Evolutionary conservation across 2,329 filamentous ascomycete species (phyloP).

Genomic region (Aspergillus candidus): DNA sequence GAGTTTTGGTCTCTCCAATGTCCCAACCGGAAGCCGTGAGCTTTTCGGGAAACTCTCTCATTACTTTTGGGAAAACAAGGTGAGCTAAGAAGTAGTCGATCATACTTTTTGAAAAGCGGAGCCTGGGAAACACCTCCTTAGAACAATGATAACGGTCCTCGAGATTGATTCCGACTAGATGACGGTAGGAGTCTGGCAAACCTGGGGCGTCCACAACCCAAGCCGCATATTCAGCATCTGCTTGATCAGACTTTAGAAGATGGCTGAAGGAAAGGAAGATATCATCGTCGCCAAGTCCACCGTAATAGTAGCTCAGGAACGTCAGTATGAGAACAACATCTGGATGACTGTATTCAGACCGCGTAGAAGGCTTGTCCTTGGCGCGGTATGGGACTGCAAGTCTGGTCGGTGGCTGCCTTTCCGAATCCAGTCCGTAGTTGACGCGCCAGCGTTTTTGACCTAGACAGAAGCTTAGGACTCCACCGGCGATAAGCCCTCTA

Average conservation of each 20-base stretch:
- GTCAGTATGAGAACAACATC: constrained; percentile 55
- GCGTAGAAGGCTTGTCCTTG: constrained; percentile 51
- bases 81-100: constrained; percentile 60
- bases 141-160: constrained; percentile 48
- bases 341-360: constrained; percentile 58
- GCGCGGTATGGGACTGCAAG: constrained; percentile 56
- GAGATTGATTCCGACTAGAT: constrained; percentile 52
- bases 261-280: constrained; percentile 44
- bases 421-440: constrained; percentile 53
- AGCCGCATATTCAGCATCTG: constrained; percentile 42
- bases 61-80: constrained; percentile 56
- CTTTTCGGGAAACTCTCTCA: constrained; percentile 58
- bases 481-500: constrained; percentile 49
- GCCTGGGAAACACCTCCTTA: constrained; percentile 45
- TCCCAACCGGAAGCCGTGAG: constrained; percentile 65
- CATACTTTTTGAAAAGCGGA: constrained; percentile 47
- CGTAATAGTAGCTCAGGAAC: constrained; percentile 51
- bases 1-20: constrained; percentile 39
- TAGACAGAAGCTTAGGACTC: constrained; percentile 51
- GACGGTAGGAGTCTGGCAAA: constrained; percentile 35
- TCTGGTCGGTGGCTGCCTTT: constrained; percentile 45
- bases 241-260: constrained; percentile 49
- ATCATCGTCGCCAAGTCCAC: constrained; percentile 48
- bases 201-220: constrained; percentile 26
- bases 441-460: constrained; percentile 58